Percentiles rank a stretch among this genome's conserved stretches.
Evolutionary conservation across 2,329 filamentous ascomycete genomes (phyloP).

Genomic region (Aureobasidium sp.): DNA sequence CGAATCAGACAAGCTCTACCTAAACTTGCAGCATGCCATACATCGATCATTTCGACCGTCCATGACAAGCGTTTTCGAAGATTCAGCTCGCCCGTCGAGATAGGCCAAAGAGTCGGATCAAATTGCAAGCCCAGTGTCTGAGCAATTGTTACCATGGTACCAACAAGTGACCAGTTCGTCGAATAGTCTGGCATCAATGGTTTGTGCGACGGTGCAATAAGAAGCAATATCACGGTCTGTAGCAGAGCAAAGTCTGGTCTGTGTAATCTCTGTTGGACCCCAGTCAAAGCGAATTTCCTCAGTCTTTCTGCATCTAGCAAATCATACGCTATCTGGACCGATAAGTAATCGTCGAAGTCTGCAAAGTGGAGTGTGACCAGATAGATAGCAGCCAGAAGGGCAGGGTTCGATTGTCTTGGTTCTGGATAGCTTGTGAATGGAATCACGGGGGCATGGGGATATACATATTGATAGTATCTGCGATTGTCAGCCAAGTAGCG

Average conservation of each 20-base stretch:
- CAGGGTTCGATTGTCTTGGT: neutral
- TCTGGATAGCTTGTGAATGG: neutral
- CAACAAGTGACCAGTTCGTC: neutral
- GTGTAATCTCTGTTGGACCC: neutral
- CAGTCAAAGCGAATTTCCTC: neutral
- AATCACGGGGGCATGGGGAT: neutral
- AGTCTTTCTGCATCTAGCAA: neutral
- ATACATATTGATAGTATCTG: neutral
- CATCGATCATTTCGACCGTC: neutral
- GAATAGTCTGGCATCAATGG: neutral
- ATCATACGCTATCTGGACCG: neutral
- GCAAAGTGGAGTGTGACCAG: neutral
- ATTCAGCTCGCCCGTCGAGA: neutral
- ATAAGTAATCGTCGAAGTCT: neutral
- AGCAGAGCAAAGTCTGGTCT: neutral
- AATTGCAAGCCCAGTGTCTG: neutral
- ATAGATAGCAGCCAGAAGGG: neutral
- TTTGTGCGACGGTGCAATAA: neutral
- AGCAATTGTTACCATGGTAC: neutral
- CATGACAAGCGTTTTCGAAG: neutral
- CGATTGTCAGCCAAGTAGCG: neutral
- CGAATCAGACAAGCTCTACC: neutral
- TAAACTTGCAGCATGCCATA: neutral
- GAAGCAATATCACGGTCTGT: neutral
- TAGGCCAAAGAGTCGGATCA: neutral